Conservation (phyloP, 495 filamentous ascomycete species). For the Neurospora cerealis region DNA sequence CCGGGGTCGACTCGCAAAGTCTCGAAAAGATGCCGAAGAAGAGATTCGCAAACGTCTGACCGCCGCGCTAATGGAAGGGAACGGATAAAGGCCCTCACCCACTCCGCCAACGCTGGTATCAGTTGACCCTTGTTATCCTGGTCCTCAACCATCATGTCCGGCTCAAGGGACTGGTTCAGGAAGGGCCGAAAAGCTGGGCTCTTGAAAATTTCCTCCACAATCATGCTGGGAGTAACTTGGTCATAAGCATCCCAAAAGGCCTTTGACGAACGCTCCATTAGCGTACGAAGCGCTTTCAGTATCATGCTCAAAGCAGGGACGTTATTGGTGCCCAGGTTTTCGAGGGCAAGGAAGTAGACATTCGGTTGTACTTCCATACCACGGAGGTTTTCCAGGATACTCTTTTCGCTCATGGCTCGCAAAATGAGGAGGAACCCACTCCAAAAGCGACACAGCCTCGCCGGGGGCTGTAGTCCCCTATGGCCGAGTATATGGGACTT, state of each 20-base stretch:
- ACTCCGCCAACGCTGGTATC: conserved; percentile 44
- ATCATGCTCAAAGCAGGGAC: conserved; percentile 48
- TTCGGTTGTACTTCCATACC: conserved; percentile 61
- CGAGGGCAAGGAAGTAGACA: conserved; percentile 64
- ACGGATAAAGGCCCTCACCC: conserved; percentile 63
- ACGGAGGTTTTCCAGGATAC: conserved; percentile 67
- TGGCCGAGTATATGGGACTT: conserved; percentile 6
- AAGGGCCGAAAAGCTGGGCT: conserved; percentile 56
- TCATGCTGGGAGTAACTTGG: conserved; percentile 58
- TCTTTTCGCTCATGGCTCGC: conserved; percentile 55
- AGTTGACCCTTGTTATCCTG: conserved; percentile 36
- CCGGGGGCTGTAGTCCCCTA: conserved; percentile 5
- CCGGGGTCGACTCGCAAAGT: conserved; percentile 45
- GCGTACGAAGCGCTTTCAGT: conserved; percentile 51
- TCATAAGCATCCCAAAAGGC: conserved; percentile 85
- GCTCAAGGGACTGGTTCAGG: conserved; percentile 45
- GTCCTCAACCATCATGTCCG: conserved; percentile 45
- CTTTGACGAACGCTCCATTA: conserved; percentile 62
- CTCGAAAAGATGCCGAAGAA: conserved; percentile 59
- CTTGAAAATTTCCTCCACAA: conserved; percentile 68
- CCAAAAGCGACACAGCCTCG: conserved; percentile 59
- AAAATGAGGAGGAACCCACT: conserved; percentile 61
- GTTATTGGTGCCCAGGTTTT: conserved; percentile 57
- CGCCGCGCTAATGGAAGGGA: conserved; percentile 64
- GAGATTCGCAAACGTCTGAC: conserved; percentile 58